Conservation (phyloP, 768 basidiomycete genomes). For the Tylopilus plumbeoviolaceoides region DNA sequence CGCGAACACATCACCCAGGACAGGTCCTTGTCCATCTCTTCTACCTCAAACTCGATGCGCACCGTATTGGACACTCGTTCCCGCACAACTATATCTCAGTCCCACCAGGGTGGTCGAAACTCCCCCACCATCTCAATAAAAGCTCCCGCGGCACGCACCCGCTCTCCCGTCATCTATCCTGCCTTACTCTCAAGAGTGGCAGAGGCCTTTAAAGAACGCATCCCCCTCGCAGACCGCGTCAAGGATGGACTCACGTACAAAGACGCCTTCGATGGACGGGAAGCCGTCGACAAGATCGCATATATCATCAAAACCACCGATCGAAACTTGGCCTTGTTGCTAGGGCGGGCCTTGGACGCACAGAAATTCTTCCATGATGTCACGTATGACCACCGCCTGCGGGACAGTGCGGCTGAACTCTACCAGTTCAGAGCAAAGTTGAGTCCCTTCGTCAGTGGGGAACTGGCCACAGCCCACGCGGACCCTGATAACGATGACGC, state of each 20-base stretch:
- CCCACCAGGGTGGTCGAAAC: conserved; percentile 38
- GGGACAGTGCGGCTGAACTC: conserved; percentile 84
- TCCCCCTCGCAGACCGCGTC: conserved; percentile 69
- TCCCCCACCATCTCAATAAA: conserved; percentile 35
- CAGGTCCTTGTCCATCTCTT: conserved; percentile 74
- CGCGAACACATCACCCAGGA: conserved; percentile 63
- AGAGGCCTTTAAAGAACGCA: conserved; percentile 84
- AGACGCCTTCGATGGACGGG: conserved; percentile 94
- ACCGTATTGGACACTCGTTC: conserved; percentile 40
- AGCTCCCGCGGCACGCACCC: conserved; percentile 36
- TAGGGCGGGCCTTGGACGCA: conserved; percentile 94
- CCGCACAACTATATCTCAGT: conserved; percentile 30
- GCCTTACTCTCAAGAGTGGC: conserved; percentile 93
- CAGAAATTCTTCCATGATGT: conserved; percentile 99
- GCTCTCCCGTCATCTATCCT: conserved; percentile 86
- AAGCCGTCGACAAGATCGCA: conserved; percentile 95
- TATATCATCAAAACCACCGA: conserved; percentile 99
- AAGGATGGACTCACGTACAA: conserved; percentile 97
- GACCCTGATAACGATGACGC: conserved; percentile 36
- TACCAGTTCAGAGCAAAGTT: conserved; percentile 90
- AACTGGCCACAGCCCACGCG: conserved; percentile 39
- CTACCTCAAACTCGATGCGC: conserved; percentile 49
- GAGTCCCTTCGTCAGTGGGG: conserved; percentile 82
- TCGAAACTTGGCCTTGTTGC: conserved; percentile 87
- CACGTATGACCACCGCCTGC: conserved; percentile 93